Evolutionary conservation across 1,284 basidiomycete species (phyloP), one percentile per base, ranked within the genome.

Genomic region (Microbotryum silenes-acaulis): DNA sequence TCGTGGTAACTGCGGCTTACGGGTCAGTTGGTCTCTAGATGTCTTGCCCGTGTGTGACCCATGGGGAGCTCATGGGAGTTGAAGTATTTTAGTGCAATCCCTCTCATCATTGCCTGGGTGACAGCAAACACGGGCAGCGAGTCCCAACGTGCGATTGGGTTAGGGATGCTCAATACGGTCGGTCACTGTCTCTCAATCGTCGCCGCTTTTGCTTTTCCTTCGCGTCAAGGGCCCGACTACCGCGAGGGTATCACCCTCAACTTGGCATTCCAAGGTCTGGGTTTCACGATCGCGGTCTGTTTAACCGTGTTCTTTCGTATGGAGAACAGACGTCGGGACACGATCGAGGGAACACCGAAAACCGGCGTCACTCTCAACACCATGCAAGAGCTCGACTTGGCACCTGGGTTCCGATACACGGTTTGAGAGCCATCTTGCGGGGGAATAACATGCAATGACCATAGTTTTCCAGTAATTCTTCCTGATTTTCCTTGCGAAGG

Each of bases 91-190:
- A 70, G 70, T 49, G 73, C 73, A 55, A 76, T 77, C 42, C 62
- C 62, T 6, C 54, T 65, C 42, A 54, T 56, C 56, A 72, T 66
- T 27, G 60, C 70, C 2, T 78, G 77, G 77, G 71, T 73, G 62
- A 57, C 74, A 1, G 66, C 70, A 54, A 77, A 77, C 67, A 72
- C 72, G 16, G 72, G 72, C 6, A 70, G 68, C 44, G 74, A 79
- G 60, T 72, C 70, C 23, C 76, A 77, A 63, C 68, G 77, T 51
- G 78, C 77, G 5, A 73, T 77, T 1, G 70, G 71, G 9, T 72
- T 80, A 57, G 78, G 77, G 45, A 77, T 77, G 75, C 74, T 79
- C 56, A 80, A 80, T 72, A 55, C 56, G 3, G 42, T 78, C 61
- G 78, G 76, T 12, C 78, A 79, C 64, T 78, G 77, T 61, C 71